phyloP scores from a whole-genome alignment of 2,329 filamentous ascomycete species.

The Paecilomyces sp. region DNA sequence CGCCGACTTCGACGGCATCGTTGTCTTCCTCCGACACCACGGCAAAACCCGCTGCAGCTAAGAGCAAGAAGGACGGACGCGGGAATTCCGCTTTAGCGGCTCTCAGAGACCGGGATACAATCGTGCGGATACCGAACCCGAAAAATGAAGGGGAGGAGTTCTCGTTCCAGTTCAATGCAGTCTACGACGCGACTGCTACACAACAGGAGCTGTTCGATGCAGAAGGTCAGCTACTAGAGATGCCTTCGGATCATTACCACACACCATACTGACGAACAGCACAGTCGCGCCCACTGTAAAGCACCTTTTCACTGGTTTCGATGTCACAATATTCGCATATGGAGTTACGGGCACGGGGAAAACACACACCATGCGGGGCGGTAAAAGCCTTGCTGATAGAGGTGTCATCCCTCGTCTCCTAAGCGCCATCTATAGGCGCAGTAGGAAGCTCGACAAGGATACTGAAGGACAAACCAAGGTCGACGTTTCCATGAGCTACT shows the following conservation, averaged over 20 bases:
- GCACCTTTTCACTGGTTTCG: conserved; percentile 75
- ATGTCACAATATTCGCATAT: conserved; percentile 87
- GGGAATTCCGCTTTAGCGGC: conserved; percentile 15
- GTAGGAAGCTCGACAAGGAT: conserved; percentile 80
- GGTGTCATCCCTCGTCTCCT: conserved; percentile 82
- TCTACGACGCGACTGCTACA: conserved; percentile 72
- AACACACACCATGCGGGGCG: conserved; percentile 92
- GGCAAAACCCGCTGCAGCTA: conserved; percentile 7
- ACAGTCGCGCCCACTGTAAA: conserved; percentile 83
- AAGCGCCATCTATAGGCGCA: conserved; percentile 76
- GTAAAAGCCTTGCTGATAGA: conserved; percentile 74
- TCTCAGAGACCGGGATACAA: conserved; percentile 49
- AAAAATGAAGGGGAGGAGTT: conserved; percentile 89
- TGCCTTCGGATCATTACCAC: not conserved
- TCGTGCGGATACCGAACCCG: conserved; percentile 86
- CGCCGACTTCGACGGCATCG: conserved; percentile 11
- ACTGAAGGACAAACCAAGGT: conserved; percentile 62
- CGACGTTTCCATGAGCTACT: conserved; percentile 75
- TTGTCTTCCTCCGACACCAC: not conserved
- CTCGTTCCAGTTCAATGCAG: conserved; percentile 88
- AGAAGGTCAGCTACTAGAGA: conserved; percentile 57
- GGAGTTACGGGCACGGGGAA: conserved; percentile 91
- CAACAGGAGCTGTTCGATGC: conserved; percentile 85
- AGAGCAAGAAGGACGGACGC: conserved; percentile 15
- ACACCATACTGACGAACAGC: conserved; percentile 10